Evolutionary conservation across 257 asterid genomes (phyloP).

Genomic region (Przewalskia tangutica): DNA sequence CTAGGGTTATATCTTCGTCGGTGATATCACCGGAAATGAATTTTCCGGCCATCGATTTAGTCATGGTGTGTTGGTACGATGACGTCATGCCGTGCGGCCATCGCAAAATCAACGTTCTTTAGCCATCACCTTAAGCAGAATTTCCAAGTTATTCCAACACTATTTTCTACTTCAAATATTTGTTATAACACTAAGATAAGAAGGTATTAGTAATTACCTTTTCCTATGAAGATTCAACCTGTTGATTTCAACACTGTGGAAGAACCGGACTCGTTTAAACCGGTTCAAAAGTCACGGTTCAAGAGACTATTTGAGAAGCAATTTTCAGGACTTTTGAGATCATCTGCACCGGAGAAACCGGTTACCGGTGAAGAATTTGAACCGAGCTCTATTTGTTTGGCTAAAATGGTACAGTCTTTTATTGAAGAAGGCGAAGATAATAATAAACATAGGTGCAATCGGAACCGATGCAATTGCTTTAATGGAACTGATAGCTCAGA

Average conservation of each 20-base stretch:
- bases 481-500: conserved; percentile 57
- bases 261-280: conserved; percentile 42
- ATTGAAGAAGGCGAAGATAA: conserved; percentile 53
- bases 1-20: background rate
- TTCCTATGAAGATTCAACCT: conserved; percentile 77
- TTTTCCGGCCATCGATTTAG: conserved; percentile 22
- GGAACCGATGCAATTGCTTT: conserved; percentile 62
- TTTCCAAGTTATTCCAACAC: conserved; percentile 43
- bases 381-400: conserved; percentile 74
- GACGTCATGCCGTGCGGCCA: conserved; percentile 18
- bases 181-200: conserved; percentile 9
- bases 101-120: background rate
- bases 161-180: conserved; percentile 5
- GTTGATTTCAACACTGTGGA: conserved; percentile 37
- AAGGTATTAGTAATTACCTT: conserved; percentile 27
- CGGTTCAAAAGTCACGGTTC: conserved; percentile 48
- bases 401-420: conserved; percentile 78
- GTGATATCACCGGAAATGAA: conserved; percentile 16
- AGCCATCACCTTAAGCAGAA: conserved; percentile 25
- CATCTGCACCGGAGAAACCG: conserved; percentile 34
- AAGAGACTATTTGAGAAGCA: conserved; percentile 83
- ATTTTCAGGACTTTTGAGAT: conserved; percentile 40
- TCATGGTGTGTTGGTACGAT: conserved; percentile 17
- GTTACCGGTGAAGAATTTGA: conserved; percentile 56
- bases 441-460: conserved; percentile 42